Base-by-base conservation (phyloP, 257 asterid genomes). In the Mentha longifolia region DNA sequence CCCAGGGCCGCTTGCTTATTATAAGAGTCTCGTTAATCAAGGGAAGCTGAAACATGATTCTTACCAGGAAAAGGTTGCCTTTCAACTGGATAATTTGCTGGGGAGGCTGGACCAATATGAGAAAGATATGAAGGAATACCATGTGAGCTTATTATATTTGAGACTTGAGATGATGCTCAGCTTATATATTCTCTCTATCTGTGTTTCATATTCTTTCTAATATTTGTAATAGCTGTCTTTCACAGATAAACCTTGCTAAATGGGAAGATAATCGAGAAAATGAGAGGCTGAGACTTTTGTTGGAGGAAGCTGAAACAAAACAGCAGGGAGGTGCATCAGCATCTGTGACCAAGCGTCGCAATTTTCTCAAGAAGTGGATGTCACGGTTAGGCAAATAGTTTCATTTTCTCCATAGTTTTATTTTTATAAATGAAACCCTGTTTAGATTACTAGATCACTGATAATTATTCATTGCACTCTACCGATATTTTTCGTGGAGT, bases 41-140 rank as follows among this genome's bases (percentile, higher is more conserved):
- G 96, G 98, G 79, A 95, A 87, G 83, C 84, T 95, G 80, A 88
- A 88, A 80, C 83, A 88, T 75, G 98, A 94, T 77, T 80, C 96
- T 76, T 83, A 80, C 85, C 98, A 95, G 75, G 98, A 95, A 83
- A 87, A 88, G 56, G 92, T 92, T 77, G 97, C 97, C 72, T 47
- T 76, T 62, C 88, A 89, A 80, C 90, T 95, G 67, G 89, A 89
- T 72, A 92, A 81, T 76, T 74, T 95, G 79, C 88, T 89, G 28
- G 85, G 88, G 55, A 89, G 95, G 82, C 84, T 95, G 82, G 82
- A 83, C 80, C 89, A 78, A 43, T 95, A 91, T 70, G 98, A 92
- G 87, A 88, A 84, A 80, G 97, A 95, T 66, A 89, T 95, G 99
- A 84, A 84, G 84, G 87, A 84, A 79, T 95, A 88, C 79, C 96